Conservation (phyloP, 495 filamentous ascomycete species). For the Trichoderma erinaceum region DNA sequence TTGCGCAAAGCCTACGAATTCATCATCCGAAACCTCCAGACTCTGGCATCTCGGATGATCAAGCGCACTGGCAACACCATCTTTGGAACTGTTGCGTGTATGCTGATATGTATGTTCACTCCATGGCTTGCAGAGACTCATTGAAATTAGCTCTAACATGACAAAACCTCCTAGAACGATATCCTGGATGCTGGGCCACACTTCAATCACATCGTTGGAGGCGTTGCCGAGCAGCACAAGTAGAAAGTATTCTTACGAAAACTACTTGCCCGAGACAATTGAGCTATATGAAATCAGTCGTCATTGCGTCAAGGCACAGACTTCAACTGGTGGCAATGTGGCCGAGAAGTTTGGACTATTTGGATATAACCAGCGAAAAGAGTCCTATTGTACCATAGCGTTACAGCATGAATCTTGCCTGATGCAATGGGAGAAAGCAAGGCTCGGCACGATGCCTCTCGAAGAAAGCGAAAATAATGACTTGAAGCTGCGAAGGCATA, state of each 20-base stretch:
- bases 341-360: background rate
- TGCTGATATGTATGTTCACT: background rate
- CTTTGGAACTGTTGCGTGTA: background rate
- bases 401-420: background rate
- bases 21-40: constrained; percentile 25
- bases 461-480: background rate
- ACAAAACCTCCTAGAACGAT: background rate
- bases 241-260: background rate
- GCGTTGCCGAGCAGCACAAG: background rate
- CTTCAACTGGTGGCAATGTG: background rate
- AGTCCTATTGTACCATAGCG: background rate
- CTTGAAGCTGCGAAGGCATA: background rate
- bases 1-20: constrained; percentile 26
- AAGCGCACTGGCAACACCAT: background rate
- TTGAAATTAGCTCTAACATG: background rate
- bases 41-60: background rate
- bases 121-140: background rate
- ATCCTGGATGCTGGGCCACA: background rate
- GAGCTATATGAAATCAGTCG: background rate
- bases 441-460: background rate
- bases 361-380: background rate
- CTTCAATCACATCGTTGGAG: background rate
- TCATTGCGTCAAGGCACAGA: background rate
- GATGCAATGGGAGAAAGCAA: background rate
- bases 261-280: background rate